phyloP scores from a whole-genome alignment of 805 yeast genomes.

The Starmerella sirachaensis region DNA sequence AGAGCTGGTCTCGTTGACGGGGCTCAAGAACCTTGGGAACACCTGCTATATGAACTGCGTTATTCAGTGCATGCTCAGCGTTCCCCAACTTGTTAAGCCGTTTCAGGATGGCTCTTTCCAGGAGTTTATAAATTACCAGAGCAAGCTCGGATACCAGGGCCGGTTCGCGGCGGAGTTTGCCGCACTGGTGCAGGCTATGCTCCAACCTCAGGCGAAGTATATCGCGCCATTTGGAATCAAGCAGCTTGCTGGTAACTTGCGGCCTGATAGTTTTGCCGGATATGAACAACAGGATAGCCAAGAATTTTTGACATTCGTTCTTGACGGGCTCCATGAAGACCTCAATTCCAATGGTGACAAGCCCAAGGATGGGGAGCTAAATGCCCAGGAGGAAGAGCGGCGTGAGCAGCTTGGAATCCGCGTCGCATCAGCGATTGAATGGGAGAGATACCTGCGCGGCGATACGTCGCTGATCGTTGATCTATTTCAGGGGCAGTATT shows the following conservation, averaged over 20 bases:
- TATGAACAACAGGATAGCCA: constrained; percentile 76
- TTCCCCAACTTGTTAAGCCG: constrained; percentile 50
- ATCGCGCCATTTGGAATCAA: constrained; percentile 57
- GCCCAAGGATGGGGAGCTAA: constrained; percentile 44
- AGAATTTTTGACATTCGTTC: constrained; percentile 61
- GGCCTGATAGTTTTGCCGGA: constrained; percentile 49
- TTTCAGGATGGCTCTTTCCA: constrained; percentile 51
- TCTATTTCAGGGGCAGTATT: constrained; percentile 77
- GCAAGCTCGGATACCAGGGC: constrained; percentile 72
- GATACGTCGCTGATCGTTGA: constrained; percentile 73
- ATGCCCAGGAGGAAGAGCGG: constrained; percentile 56
- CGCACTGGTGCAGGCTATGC: constrained; percentile 42
- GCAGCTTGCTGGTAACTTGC: constrained; percentile 48
- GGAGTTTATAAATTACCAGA: constrained; percentile 57
- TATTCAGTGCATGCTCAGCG: constrained; percentile 73
- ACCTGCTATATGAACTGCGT: constrained; percentile 89
- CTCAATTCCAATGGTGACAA: constrained; percentile 53
- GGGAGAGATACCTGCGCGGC: constrained; percentile 75
- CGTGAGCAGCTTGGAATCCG: constrained; percentile 67
- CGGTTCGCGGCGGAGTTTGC: constrained; percentile 59
- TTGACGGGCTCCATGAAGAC: constrained; percentile 76
- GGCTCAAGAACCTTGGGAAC: constrained; percentile 72
- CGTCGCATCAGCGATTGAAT: constrained; percentile 74
- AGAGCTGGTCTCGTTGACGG: constrained; percentile 41
- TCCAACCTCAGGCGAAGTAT: constrained; percentile 29